Percentiles rank a stretch among this genome's conserved stretches.
Conservation (phyloP, 805 yeast species). For the Monosporozyma unispora region DNA sequence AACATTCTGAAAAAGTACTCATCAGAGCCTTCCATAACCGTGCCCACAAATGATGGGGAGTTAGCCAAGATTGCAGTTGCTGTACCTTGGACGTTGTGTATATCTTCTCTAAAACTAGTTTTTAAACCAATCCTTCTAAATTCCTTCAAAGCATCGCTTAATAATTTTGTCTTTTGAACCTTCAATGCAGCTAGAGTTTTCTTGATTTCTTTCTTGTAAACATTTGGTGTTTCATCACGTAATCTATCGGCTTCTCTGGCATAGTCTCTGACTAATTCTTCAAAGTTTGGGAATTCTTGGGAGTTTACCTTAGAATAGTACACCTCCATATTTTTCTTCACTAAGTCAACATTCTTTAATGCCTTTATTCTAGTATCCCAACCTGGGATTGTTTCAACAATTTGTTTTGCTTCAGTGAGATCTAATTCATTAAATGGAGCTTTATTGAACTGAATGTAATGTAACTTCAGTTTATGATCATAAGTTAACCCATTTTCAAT, state of each 20-base stretch:
- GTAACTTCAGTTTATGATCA: conserved; percentile 6
- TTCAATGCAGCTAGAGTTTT: conserved; percentile 61
- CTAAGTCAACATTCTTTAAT: conserved; percentile 41
- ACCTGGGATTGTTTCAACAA: conserved; percentile 31
- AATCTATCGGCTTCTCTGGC: conserved; percentile 51
- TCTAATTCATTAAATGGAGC: conserved; percentile 5
- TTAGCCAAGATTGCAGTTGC: conserved; percentile 54
- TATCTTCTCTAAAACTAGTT: conserved; percentile 53
- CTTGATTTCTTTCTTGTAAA: conserved; percentile 63
- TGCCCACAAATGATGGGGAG: conserved; percentile 37
- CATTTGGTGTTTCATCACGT: conserved; percentile 68
- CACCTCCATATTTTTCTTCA: conserved; percentile 47
- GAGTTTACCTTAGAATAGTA: conserved; percentile 32
- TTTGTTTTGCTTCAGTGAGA: conserved; percentile 9
- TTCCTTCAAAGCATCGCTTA: conserved; percentile 71
- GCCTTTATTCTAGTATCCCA: conserved; percentile 54
- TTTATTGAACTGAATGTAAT: conserved; percentile 5
- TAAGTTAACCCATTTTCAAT: conserved; percentile 52
- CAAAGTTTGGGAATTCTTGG: conserved; percentile 40
- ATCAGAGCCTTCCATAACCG: conserved; percentile 39
- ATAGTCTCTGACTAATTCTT: conserved; percentile 46
- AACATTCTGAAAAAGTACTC: conserved; percentile 55
- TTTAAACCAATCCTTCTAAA: conserved; percentile 70
- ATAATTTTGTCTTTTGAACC: conserved; percentile 67
- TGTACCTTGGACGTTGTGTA: conserved; percentile 52